Conservation (phyloP, 306 rosid species). For the Lithocarpus polystachyus region DNA sequence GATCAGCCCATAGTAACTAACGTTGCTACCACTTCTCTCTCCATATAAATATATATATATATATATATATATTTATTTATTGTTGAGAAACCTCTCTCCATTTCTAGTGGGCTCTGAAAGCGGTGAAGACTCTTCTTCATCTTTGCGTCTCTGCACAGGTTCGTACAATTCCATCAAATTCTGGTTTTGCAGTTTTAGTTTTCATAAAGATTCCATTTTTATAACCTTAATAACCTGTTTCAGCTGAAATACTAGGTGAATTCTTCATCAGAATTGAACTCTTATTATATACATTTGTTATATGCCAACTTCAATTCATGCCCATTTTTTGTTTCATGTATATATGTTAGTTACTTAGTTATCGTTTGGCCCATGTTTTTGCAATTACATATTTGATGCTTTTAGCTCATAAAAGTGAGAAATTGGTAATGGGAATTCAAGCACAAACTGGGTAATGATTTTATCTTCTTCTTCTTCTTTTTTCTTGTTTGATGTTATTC, state of each 20-base stretch:
- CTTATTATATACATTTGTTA: neutral
- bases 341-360: neutral
- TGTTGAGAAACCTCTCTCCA: too few relatives aligned
- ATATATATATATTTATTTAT: too few relatives aligned
- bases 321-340: neutral
- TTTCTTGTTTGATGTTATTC: neutral
- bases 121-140: too few relatives aligned
- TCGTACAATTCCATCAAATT: neutral
- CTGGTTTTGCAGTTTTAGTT: neutral
- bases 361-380: neutral
- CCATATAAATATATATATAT: too few relatives aligned
- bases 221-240: neutral
- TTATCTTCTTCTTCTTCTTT: neutral
- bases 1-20: too few relatives aligned
- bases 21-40: too few relatives aligned
- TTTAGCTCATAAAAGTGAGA: too few relatives aligned
- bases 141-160: neutral
- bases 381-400: too few relatives aligned
- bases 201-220: neutral
- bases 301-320: neutral
- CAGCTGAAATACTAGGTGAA: neutral
- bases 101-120: too few relatives aligned
- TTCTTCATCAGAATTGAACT: neutral
- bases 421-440: neutral
- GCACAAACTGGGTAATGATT: neutral